Conservation (phyloP, 148 eudicot species). For the Silene conica region DNA sequence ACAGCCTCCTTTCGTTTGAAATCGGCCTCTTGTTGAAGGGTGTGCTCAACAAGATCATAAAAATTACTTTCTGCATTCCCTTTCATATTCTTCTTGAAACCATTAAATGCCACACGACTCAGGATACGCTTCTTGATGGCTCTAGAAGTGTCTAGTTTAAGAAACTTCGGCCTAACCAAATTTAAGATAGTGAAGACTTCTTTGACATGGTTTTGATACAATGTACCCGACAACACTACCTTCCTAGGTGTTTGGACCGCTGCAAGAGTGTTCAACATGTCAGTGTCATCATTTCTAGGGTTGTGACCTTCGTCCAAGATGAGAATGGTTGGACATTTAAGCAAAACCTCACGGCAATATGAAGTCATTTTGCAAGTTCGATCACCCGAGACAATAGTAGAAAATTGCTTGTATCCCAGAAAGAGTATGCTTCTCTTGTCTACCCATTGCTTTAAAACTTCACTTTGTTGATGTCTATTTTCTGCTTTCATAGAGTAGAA, state of each 20-base stretch:
- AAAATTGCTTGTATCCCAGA: slow-evolving; percentile 75
- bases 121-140: slow-evolving; percentile 51
- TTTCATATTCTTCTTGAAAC: slow-evolving; percentile 38
- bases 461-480: slow-evolving; percentile 60
- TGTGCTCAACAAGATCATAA: slow-evolving; percentile 68
- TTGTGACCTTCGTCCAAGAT: slow-evolving; percentile 94
- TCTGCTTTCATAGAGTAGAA: slow-evolving; percentile 86
- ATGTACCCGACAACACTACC: slow-evolving; percentile 90
- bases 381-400: slow-evolving; percentile 59
- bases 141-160: slow-evolving; percentile 51
- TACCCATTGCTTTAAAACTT: slow-evolving; percentile 70
- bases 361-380: slow-evolving; percentile 37
- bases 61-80: slow-evolving; percentile 51
- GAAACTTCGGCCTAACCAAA: slow-evolving; percentile 74
- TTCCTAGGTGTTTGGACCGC: slow-evolving; percentile 77
- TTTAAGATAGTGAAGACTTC: slow-evolving; percentile 85
- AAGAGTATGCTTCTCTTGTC: slow-evolving; percentile 61
- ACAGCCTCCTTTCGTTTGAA: slow-evolving; percentile 53
- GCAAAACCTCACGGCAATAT: slow-evolving; percentile 60
- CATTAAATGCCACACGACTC: slow-evolving; percentile 49
- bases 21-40: slow-evolving; percentile 65
- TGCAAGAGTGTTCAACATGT: slow-evolving; percentile 61
- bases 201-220: slow-evolving; percentile 91
- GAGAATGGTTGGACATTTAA: slow-evolving; percentile 55
- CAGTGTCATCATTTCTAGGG: slow-evolving; percentile 82